phyloP scores from a whole-genome alignment of 1,284 basidiomycete species.

The Ceratobasidium theobromae region DNA sequence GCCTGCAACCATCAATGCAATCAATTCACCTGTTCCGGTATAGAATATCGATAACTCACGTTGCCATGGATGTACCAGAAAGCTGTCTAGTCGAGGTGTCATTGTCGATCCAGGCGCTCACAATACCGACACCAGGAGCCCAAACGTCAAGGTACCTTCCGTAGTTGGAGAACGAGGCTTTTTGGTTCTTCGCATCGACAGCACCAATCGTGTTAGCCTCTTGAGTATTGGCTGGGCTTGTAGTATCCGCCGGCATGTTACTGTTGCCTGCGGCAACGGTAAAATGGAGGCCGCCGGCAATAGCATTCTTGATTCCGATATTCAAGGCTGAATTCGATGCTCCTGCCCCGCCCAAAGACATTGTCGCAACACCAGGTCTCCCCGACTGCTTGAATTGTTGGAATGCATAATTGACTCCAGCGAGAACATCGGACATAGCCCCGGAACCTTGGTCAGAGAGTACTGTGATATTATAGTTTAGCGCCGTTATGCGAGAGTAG shows the following conservation, averaged over 20 bases:
- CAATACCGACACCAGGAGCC: slow-evolving; percentile 66
- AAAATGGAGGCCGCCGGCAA: slow-evolving; percentile 85
- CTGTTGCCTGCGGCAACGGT: slow-evolving; percentile 88
- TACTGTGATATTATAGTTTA: slow-evolving; percentile 49
- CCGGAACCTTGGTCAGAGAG: slow-evolving; percentile 91
- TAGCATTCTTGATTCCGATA: slow-evolving; percentile 47
- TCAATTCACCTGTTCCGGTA: not conserved
- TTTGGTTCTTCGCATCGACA: slow-evolving; percentile 75
- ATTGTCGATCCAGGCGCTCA: slow-evolving; percentile 73
- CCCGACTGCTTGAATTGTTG: slow-evolving; percentile 50
- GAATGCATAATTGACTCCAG: slow-evolving; percentile 84
- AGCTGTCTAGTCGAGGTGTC: slow-evolving; percentile 64
- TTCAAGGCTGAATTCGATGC: slow-evolving; percentile 34
- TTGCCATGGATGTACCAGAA: slow-evolving; percentile 71
- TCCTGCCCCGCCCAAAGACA: slow-evolving; percentile 34
- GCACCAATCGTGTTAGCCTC: slow-evolving; percentile 87
- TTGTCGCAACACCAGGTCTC: slow-evolving; percentile 31
- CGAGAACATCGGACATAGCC: slow-evolving; percentile 84
- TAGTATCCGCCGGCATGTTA: slow-evolving; percentile 52
- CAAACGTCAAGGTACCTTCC: slow-evolving; percentile 47
- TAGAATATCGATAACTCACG: not conserved
- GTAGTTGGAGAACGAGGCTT: slow-evolving; percentile 87
- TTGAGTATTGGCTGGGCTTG: slow-evolving; percentile 58
- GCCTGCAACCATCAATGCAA: slow-evolving; percentile 8
- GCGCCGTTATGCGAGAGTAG: not conserved